Evolutionary conservation across 768 basidiomycete genomes (phyloP).

Genomic region (Jaapia argillacea): DNA sequence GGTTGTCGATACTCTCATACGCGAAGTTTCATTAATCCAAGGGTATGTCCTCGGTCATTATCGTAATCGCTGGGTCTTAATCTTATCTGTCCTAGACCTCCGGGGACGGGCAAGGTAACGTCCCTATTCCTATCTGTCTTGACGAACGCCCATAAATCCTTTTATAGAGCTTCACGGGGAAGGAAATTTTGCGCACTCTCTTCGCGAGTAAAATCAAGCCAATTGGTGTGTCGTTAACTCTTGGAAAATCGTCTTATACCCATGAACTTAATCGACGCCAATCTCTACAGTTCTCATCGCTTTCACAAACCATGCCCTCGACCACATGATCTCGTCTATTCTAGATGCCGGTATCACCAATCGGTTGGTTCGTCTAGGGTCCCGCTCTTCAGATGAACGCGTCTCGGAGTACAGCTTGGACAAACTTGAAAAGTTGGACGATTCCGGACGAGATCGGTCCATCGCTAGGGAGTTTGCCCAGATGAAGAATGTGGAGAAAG

Average conservation of each 20-base stretch:
- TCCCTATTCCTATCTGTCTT: too few relatives aligned
- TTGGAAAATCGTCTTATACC: too few relatives aligned
- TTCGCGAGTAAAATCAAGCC: conserved; percentile 39
- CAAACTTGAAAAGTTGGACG: conserved; percentile 36
- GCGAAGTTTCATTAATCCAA: conserved; percentile 61
- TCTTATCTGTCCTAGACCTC: conserved; percentile 35
- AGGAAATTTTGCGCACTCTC: conserved; percentile 62
- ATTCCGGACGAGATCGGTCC: conserved; percentile 31
- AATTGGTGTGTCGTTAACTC: too few relatives aligned
- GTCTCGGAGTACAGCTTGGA: conserved; percentile 53
- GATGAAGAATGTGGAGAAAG: conserved; percentile 36
- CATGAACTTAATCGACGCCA: too few relatives aligned
- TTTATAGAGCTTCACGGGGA: conserved; percentile 51
- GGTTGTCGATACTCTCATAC: conserved; percentile 45
- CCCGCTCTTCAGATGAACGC: conserved; percentile 49
- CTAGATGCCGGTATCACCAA: conserved; percentile 55
- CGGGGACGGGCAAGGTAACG: conserved; percentile 75
- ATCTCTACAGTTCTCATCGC: too few relatives aligned
- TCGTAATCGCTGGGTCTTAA: neutral
- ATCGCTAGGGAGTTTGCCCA: conserved; percentile 18
- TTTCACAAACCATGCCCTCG: conserved; percentile 74
- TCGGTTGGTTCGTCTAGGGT: conserved; percentile 58
- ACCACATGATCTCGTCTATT: conserved; percentile 58
- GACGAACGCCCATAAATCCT: too few relatives aligned
- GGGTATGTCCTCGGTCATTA: conserved; percentile 31